Evolutionary conservation across 2,329 filamentous ascomycete genomes (phyloP).

Genomic region (Ascochyta lentis): DNA sequence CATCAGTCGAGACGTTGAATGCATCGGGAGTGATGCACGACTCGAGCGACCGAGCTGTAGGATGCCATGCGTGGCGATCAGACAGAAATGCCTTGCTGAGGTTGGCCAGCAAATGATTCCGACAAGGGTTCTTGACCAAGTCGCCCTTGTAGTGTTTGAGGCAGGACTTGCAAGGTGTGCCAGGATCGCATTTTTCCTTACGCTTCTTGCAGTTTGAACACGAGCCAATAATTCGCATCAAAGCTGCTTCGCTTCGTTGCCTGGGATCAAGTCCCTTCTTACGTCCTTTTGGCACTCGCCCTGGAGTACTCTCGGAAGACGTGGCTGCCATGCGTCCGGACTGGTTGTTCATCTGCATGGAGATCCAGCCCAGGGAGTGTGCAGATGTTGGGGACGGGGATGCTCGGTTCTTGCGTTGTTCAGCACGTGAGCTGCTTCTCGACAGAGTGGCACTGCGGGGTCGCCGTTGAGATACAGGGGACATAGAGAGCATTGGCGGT

Average conservation of each 20-base stretch:
- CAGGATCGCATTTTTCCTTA: conserved; percentile 50
- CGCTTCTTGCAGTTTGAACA: conserved; percentile 47
- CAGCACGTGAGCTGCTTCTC: conserved; percentile 33
- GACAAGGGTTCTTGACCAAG: conserved; percentile 46
- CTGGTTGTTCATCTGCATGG: conserved; percentile 42
- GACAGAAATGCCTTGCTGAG: conserved; percentile 40
- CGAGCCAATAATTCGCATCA: conserved; percentile 46
- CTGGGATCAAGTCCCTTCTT: conserved; percentile 42
- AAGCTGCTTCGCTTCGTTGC: conserved; percentile 44
- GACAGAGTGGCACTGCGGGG: conserved; percentile 32
- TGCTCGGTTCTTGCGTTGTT: conserved; percentile 27
- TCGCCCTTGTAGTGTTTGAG: conserved; percentile 48
- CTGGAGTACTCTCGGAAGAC: conserved; percentile 33
- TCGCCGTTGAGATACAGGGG: conserved; percentile 31
- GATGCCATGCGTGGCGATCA: conserved; percentile 46
- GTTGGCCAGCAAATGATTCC: conserved; percentile 40
- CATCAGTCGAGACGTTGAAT: conserved; percentile 25
- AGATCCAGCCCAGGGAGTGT: conserved; percentile 43
- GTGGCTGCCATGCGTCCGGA: conserved; percentile 42
- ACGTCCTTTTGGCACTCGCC: conserved; percentile 40
- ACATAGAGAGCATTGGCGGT: conserved; percentile 36
- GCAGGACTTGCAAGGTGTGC: conserved; percentile 49
- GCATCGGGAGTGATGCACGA: conserved; percentile 29
- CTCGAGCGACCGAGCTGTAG: conserved; percentile 37
- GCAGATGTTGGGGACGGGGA: conserved; percentile 39